Evolutionary conservation across 140 eudicot species (phyloP).

Genomic region (Stevia rebaudiana): DNA sequence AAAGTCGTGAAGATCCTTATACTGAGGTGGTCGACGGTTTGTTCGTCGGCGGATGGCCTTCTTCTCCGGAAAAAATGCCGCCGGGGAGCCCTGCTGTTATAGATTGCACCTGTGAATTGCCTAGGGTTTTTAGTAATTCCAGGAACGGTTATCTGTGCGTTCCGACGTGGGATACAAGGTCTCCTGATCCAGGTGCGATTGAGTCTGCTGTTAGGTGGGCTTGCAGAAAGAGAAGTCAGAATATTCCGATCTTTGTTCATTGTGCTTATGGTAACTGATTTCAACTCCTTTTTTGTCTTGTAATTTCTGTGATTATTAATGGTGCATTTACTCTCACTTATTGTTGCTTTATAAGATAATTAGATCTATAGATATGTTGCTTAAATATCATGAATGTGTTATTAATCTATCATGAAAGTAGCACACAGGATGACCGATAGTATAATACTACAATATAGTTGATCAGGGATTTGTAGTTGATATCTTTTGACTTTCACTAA

Average conservation of each 20-base stretch:
- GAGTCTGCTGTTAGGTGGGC: constrained; percentile 84
- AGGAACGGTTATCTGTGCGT: constrained; percentile 66
- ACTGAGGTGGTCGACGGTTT: constrained; percentile 60
- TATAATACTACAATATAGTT: background rate
- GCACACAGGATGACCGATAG: background rate
- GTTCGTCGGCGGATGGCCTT: constrained; percentile 94
- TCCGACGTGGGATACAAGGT: constrained; percentile 85
- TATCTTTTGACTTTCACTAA: too few species aligned
- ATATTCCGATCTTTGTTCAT: constrained; percentile 57
- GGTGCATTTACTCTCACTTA: background rate
- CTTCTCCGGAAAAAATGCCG: constrained; percentile 51
- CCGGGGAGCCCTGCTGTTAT: constrained; percentile 82
- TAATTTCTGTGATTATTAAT: background rate
- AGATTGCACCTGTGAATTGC: constrained; percentile 91
- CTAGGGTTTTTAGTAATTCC: constrained; percentile 41
- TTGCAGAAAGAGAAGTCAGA: constrained; percentile 60
- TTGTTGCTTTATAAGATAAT: too few species aligned
- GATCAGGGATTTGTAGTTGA: background rate
- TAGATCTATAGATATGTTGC: background rate
- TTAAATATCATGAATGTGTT: background rate
- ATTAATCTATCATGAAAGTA: background rate
- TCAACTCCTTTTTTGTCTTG: background rate
- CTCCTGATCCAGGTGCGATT: constrained; percentile 72
- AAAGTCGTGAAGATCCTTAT: constrained; percentile 52
- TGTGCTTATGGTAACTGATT: constrained; percentile 80